Evolutionary conservation across 2,329 filamentous ascomycete genomes (phyloP), one percentile per base, ranked within the genome.

Genomic region (Aspergillus pseudoterreus): DNA sequence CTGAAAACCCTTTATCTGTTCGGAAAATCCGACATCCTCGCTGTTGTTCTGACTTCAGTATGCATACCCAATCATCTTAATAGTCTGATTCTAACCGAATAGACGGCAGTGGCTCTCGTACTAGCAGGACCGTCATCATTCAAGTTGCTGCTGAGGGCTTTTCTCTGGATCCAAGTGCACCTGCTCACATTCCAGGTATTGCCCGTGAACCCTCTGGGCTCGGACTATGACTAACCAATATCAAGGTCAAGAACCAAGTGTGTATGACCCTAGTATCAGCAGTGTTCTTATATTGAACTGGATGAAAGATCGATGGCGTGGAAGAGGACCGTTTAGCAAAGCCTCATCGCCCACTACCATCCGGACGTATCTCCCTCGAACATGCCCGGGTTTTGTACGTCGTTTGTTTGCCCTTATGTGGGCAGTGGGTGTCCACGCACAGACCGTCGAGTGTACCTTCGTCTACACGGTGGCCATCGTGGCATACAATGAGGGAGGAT

Each of bases 141-240:
- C 9, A 15, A 22, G 14, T 14, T 46, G 32, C 8, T 46, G n/a
- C 27, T 36, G 44, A 46, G 22, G 17, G 44, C 21, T 2, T 46
- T 46, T 24, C 27, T 46, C 4, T 46, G 44, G 44, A 36, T 35
- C 15, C 44, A 46, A 21, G 22, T 46, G 32, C 44, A 46, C 11
- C 30, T 46, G 27, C 44, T 46, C 21, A 46, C 44, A 14, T 46
- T 46, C 32, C 44, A 46, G 32, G 44, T 46, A 46, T 46, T 36
- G 15, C 14, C 14, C 24, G 32, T 15, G 35, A 17, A 9, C 19
- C 15, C 35, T 11, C 30, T 36, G 35, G 19, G 17, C 35, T 4
- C 17, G 24, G 17, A 11, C 14, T 36, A 32, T 27, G 43, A 45
- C 43, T 45, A 17, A 35, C 32, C 24, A 17, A 19, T 12, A 12